phyloP scores from a whole-genome alignment of 306 rosid genomes.

The Gleditsia sinensis region DNA sequence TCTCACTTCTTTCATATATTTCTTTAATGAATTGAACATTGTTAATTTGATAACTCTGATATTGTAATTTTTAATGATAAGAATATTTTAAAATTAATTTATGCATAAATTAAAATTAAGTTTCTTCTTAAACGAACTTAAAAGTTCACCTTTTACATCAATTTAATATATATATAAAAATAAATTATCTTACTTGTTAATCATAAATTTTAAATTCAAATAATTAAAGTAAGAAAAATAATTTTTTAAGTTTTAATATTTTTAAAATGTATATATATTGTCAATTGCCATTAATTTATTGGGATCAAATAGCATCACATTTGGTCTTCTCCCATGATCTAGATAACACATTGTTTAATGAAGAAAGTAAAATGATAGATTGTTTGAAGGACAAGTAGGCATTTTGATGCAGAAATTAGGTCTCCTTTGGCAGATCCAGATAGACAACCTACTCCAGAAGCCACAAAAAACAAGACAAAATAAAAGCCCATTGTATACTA shows the following conservation, averaged over 20 bases:
- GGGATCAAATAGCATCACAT: neutral
- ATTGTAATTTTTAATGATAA: too few relatives aligned
- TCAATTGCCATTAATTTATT: neutral
- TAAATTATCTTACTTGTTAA: too few relatives aligned
- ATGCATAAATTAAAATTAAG: too few relatives aligned
- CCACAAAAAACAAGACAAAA: neutral
- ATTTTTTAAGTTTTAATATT: neutral
- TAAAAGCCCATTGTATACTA: too few relatives aligned
- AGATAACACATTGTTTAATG: neutral
- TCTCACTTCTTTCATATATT: neutral
- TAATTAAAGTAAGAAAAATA: too few relatives aligned
- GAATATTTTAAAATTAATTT: too few relatives aligned
- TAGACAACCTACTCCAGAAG: slow-evolving; percentile 1
- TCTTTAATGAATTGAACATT: neutral
- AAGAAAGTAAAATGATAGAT: slow-evolving; percentile 8
- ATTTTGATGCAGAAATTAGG: slow-evolving; percentile 24
- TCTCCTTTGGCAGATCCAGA: slow-evolving; percentile 28
- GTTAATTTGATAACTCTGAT: too few relatives aligned
- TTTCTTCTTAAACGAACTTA: too few relatives aligned
- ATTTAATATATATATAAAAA: too few relatives aligned
- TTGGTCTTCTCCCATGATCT: slow-evolving; percentile 1
- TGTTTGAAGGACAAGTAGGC: slow-evolving; percentile 21
- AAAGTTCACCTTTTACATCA: too few relatives aligned
- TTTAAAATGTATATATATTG: neutral
- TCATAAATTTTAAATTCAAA: too few relatives aligned